Evolutionary conservation across 208 protist genomes (phyloP).

Genomic region (Phytomonas francai): DNA sequence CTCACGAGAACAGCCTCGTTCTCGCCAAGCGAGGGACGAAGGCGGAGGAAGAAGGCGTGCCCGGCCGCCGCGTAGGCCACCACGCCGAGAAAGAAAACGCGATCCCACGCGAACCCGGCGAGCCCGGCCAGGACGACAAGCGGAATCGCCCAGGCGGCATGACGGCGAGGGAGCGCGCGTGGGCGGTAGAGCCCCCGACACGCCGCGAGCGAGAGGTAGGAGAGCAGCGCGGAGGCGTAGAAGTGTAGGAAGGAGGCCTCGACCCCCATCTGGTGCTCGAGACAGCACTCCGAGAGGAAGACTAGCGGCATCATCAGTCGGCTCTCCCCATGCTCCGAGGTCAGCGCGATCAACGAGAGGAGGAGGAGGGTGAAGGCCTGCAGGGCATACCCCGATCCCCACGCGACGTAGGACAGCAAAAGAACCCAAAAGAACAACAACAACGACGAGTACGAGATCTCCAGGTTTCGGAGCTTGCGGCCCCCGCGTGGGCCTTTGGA

Average conservation of each 20-base stretch:
- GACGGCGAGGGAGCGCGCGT: too few species aligned
- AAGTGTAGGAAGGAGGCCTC: constrained; percentile 56
- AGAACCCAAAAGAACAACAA: constrained; percentile 60
- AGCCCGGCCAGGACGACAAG: constrained; percentile 2
- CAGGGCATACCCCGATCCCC: constrained; percentile 23
- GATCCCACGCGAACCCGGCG: constrained; percentile 51
- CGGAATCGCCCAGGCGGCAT: too few species aligned
- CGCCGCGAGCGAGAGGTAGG: constrained; percentile 58
- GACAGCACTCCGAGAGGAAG: constrained; percentile 63
- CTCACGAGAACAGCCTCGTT: constrained; percentile 74
- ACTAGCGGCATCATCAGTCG: constrained; percentile 71
- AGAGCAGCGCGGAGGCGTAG: constrained; percentile 73
- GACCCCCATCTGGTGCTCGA: constrained; percentile 38
- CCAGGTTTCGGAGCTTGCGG: constrained; percentile 15
- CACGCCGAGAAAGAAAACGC: constrained; percentile 50
- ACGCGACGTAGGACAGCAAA: constrained; percentile 46
- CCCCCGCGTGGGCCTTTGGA: not conserved
- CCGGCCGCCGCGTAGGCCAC: constrained; percentile 51
- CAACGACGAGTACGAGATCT: constrained; percentile 80
- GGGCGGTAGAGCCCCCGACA: too few species aligned
- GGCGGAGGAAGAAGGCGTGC: constrained; percentile 55
- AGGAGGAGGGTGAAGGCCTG: constrained; percentile 44
- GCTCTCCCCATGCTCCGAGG: constrained; percentile 63
- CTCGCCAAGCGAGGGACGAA: constrained; percentile 43
- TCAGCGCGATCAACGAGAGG: constrained; percentile 43